These are phyloP conservation scores for Chytriomyces confervae DNA, from an alignment of 192 early-diverging fungal genomes.

Conservation along the genomic window DNA sequence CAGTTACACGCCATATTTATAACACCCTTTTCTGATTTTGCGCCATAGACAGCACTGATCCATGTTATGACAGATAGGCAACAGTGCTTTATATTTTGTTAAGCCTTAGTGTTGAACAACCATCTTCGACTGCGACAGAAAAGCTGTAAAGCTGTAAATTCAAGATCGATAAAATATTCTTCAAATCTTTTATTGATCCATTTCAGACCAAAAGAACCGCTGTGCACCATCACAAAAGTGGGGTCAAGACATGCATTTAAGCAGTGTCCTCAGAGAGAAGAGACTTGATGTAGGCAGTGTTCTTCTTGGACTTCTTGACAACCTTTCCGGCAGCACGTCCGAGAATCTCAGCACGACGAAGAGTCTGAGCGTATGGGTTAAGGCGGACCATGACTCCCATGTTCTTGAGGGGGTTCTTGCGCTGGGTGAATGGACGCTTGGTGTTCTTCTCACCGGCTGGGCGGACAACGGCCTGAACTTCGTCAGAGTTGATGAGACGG, in stretches of 20 bases:
- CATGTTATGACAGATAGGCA: no score
- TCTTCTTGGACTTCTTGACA: constrained; percentile 45
- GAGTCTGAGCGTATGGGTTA: constrained; percentile 94
- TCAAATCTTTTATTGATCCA: no score
- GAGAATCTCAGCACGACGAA: constrained; percentile 64
- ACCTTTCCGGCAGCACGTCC: constrained; percentile 42
- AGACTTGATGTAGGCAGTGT: constrained; percentile 44
- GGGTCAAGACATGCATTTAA: not conserved
- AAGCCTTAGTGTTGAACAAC: no score
- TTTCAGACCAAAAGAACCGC: no score
- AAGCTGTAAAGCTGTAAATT: no score
- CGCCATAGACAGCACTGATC: no score
- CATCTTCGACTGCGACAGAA: no score
- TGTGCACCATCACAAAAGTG: no score
- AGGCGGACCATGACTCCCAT: constrained; percentile 88
- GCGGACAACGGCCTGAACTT: constrained; percentile 93
- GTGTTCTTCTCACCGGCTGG: constrained; percentile 77
- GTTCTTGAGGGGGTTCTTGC: constrained; percentile 99
- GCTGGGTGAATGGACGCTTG: constrained; percentile 94
- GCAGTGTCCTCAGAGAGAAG: constrained; percentile 32
- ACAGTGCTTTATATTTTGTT: no score
- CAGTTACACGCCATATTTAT: no score
- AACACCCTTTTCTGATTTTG: no score
- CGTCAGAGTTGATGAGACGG: constrained; percentile 94
- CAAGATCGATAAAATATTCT: no score